Evolutionary conservation across 2,329 filamentous ascomycete species (phyloP).

Genomic region (Aspergillus chevalieri): DNA sequence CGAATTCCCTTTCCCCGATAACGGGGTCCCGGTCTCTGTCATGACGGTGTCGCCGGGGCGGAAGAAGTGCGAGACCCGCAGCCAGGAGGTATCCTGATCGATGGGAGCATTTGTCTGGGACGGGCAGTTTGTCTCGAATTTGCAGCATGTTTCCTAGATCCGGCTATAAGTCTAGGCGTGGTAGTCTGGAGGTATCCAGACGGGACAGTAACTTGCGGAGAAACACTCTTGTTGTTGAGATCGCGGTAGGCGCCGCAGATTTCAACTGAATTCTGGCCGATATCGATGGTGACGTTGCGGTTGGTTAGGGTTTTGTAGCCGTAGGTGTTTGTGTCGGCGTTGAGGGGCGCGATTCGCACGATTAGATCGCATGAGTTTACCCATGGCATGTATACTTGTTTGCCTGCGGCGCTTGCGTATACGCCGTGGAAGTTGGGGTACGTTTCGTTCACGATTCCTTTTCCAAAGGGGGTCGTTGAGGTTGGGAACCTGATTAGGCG

Average conservation of each 20-base stretch:
- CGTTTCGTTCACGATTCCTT: constrained; percentile 47
- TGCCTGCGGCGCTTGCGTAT: constrained; percentile 41
- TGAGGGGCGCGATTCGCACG: constrained; percentile 33
- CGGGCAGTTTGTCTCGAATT: neutral
- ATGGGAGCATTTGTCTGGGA: neutral
- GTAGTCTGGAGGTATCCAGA: neutral
- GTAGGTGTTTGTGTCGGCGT: constrained; percentile 5
- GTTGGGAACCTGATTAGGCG: constrained; percentile 43
- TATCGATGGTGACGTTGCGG: neutral
- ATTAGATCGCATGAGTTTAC: constrained; percentile 38
- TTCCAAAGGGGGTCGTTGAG: constrained; percentile 44
- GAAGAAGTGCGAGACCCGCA: neutral
- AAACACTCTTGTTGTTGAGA: neutral
- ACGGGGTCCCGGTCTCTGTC: neutral
- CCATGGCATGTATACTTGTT: constrained; percentile 24
- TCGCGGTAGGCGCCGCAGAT: neutral
- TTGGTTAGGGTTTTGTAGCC: neutral
- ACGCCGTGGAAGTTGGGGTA: constrained; percentile 45
- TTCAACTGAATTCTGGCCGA: neutral
- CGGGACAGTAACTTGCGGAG: neutral
- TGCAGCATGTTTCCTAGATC: neutral
- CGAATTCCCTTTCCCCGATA: neutral
- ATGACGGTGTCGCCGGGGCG: neutral
- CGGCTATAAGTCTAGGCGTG: neutral
- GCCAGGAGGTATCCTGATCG: neutral